phyloP scores from a whole-genome alignment of 441 rosid genomes.

The Monsonia emarginata region DNA sequence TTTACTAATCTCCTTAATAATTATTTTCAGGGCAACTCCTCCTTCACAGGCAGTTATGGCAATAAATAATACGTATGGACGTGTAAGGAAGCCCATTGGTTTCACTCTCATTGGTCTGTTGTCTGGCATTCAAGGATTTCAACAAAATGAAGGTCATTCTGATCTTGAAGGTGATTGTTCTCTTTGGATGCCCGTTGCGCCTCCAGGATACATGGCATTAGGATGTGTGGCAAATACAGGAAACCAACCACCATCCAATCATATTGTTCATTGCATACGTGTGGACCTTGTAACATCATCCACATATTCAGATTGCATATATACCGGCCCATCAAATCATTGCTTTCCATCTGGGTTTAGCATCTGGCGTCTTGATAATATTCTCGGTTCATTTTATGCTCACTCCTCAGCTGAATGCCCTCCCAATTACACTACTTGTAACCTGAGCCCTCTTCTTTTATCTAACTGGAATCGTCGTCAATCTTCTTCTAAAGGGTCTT shows the following conservation, averaged over 20 bases:
- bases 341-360: constrained; percentile 65
- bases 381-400: constrained; percentile 81
- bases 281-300: constrained; percentile 92
- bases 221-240: constrained; percentile 90
- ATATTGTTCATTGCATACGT: constrained; percentile 79
- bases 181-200: constrained; percentile 96
- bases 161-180: constrained; percentile 57
- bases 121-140: constrained; percentile 50
- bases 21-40: constrained; percentile 73
- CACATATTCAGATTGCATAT: constrained; percentile 79
- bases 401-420: constrained; percentile 65
- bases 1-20: not conserved
- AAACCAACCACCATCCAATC: constrained; percentile 68
- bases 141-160: constrained; percentile 30
- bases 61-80: constrained; percentile 87
- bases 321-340: constrained; percentile 36
- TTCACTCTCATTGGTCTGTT: constrained; percentile 59
- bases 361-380: constrained; percentile 92
- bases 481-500: constrained; percentile 33
- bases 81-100: constrained; percentile 86
- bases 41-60: constrained; percentile 96
- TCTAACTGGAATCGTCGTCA: constrained; percentile 56
- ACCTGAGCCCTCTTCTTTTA: constrained; percentile 68
- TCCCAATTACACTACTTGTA: constrained; percentile 39
- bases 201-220: constrained; percentile 74